Percentiles rank a stretch among this genome's conserved stretches.
These are phyloP conservation scores for Escallonia herrerae DNA, from an alignment of 129 eudicot species.

Conservation along the genomic window DNA sequence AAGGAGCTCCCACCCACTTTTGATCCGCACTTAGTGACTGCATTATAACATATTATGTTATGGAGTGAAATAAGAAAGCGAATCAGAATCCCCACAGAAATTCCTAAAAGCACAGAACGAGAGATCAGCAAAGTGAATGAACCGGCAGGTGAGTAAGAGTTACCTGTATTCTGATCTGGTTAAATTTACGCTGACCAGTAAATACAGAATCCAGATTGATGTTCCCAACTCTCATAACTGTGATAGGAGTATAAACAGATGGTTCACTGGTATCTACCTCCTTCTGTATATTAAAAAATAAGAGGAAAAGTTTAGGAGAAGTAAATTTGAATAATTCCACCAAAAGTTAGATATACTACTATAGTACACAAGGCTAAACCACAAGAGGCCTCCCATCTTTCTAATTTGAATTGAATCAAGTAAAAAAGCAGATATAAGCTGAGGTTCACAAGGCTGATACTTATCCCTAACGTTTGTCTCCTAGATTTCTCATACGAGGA, in stretches of 20 bases:
- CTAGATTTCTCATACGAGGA: no score
- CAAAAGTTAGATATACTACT: neutral
- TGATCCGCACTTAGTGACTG: slow-evolving; percentile 86
- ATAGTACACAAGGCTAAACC: no score
- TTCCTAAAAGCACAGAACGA: neutral
- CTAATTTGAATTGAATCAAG: no score
- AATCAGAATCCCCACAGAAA: neutral
- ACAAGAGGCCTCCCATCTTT: no score
- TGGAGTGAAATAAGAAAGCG: neutral
- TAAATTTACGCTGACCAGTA: slow-evolving; percentile 46
- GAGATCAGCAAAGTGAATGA: neutral
- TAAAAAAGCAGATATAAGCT: no score
- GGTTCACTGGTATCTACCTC: slow-evolving; percentile 39
- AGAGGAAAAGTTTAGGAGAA: slow-evolving; percentile 12
- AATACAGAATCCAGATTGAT: slow-evolving; percentile 61
- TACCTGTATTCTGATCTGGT: slow-evolving; percentile 76
- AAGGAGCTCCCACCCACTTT: slow-evolving; percentile 97
- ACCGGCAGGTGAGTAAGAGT: slow-evolving; percentile 3
- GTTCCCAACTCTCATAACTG: slow-evolving; percentile 57
- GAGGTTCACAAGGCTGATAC: no score
- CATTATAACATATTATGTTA: slow-evolving; percentile 2
- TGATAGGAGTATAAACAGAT: slow-evolving; percentile 44
- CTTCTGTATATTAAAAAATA: slow-evolving; percentile 24
- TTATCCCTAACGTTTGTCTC: no score
- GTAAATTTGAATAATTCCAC: neutral